Base-by-base conservation (phyloP, 495 filamentous ascomycete species). In the Hypomontagnella monticulosa region DNA sequence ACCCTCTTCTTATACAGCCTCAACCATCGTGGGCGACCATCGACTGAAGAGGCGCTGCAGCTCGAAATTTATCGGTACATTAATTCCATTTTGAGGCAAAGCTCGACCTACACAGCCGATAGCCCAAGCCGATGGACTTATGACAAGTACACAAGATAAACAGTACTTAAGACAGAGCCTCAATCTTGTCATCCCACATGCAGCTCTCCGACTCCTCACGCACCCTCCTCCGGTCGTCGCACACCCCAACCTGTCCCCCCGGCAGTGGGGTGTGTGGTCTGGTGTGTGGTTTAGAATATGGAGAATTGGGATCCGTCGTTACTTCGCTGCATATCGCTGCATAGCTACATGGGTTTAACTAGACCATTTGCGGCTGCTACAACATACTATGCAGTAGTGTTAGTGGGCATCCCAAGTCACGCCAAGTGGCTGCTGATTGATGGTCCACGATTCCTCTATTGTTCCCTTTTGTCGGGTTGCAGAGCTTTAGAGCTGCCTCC, bases 101-200 rank as follows among this genome's bases (percentile, higher is more conserved):
- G 46, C 38, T 32, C 57, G 23, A 54, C 30, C 16, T 53, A 40
- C 41, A 46, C 48, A 46, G 20, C 38, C 15, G 27, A 30, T 34
- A 20, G 27, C 11, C 57, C 38, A 27, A 27, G 23, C 23, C 23
- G 23, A 27, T 27, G 23, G 23, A 27, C 23, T 54, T 43, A 42
- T 38, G 38, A 37, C 36, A 41, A 48, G 65, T 63, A 63, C 60
- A 56, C 66, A 46, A 40, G 60, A 63, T 63, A 41, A 41, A 15
- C 42, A 42, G 40, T 72, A 67, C 70, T 65, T 62, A 20, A 33
- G 23, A 63, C 54, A 72, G 70, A 72, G 70, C 70, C 70, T 70
- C 70, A 27, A 72, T 70, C 67, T 66, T 66, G 57, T 70, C 67
- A 61, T 61, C 67, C 43, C 50, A 57, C 55, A 70, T 69, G 50